phyloP scores from a whole-genome alignment of 257 asterid genomes.

The Solanum dulcamara region DNA sequence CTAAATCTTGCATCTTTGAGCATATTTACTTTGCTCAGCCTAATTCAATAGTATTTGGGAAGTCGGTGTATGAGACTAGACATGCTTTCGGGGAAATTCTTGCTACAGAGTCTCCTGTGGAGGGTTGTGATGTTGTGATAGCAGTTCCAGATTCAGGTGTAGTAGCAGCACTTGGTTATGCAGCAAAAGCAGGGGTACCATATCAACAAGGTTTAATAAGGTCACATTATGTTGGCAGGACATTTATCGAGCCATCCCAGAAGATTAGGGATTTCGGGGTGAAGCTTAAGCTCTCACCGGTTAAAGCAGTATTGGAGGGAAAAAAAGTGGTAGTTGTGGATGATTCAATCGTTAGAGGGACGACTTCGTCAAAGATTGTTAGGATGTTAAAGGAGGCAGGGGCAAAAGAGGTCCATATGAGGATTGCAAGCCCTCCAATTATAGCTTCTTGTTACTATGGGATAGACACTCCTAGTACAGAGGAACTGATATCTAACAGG shows the following conservation, averaged over 20 bases:
- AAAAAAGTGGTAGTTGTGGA: conserved; percentile 93
- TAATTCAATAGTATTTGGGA: conserved; percentile 59
- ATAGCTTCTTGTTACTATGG: conserved; percentile 79
- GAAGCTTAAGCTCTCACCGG: conserved; percentile 73
- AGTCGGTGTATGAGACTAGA: conserved; percentile 72
- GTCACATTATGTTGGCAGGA: conserved; percentile 85
- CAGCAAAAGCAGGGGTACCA: conserved; percentile 71
- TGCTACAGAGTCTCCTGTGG: conserved; percentile 64
- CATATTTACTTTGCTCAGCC: conserved; percentile 79
- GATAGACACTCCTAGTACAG: conserved; percentile 68
- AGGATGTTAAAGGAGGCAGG: conserved; percentile 79
- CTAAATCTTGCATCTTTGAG: conserved; percentile 75
- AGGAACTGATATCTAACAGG: conserved; percentile 65
- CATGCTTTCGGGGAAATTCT: conserved; percentile 55
- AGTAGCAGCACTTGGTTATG: conserved; percentile 84
- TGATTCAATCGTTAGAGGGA: conserved; percentile 90
- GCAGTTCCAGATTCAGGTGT: conserved; percentile 95
- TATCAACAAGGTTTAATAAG: conserved; percentile 82
- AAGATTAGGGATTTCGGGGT: conserved; percentile 84
- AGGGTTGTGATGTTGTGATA: conserved; percentile 71
- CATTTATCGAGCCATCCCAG: conserved; percentile 88
- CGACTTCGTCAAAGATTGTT: conserved; percentile 83
- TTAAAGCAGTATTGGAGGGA: conserved; percentile 76
- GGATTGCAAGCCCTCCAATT: conserved; percentile 87
- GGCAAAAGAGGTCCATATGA: conserved; percentile 87